Evolutionary conservation across 2,329 filamentous ascomycete genomes (phyloP).

Genomic region (Trichoderma pleuroti): DNA sequence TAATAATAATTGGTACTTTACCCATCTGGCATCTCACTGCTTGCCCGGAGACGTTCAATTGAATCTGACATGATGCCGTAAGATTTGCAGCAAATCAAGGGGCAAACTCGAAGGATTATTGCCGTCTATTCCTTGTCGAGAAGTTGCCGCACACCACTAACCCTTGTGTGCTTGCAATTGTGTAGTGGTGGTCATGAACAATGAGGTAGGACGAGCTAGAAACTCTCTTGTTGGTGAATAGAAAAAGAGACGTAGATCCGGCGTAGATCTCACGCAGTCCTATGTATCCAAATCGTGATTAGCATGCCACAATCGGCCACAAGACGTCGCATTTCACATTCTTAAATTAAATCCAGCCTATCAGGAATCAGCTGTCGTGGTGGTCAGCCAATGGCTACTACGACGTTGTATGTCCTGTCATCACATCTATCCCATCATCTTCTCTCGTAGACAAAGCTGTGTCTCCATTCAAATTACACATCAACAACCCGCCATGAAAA

Average conservation of each 20-base stretch:
- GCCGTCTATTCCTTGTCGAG: background rate
- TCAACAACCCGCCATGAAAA: background rate
- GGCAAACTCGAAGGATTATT: background rate
- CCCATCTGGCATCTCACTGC: background rate
- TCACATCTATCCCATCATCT: background rate
- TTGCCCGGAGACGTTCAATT: background rate
- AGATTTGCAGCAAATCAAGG: background rate
- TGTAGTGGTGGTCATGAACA: background rate
- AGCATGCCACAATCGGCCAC: background rate
- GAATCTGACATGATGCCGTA: background rate
- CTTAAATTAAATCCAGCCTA: background rate
- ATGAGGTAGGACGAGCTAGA: background rate
- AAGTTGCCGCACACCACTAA: background rate
- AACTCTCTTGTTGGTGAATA: background rate
- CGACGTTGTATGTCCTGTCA: background rate
- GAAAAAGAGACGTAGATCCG: background rate
- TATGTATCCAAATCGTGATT: background rate
- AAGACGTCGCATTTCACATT: background rate
- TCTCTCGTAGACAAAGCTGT: background rate
- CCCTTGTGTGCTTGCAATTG: background rate
- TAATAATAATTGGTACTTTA: background rate
- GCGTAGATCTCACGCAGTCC: background rate
- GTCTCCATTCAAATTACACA: background rate
- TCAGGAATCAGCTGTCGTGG: background rate
- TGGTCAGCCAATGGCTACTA: background rate